These are phyloP conservation scores for Alnus rubra DNA, from an alignment of 306 rosid genomes.

Conservation along the genomic window DNA sequence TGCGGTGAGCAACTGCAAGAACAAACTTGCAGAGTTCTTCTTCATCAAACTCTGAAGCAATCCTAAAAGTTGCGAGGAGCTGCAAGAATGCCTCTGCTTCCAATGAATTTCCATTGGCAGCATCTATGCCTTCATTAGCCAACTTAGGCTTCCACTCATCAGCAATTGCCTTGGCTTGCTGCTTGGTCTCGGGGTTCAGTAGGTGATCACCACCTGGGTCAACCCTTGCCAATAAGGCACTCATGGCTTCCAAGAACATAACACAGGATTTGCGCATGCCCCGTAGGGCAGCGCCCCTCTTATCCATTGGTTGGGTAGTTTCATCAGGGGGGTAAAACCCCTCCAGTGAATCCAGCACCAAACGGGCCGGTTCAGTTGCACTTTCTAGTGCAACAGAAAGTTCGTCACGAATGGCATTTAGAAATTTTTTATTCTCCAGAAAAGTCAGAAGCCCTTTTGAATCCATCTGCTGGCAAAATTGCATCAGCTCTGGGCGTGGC, in stretches of 20 bases:
- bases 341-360: constrained; percentile 85
- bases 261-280: constrained; percentile 71
- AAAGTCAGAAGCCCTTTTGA: constrained; percentile 67
- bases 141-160: constrained; percentile 85
- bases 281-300: constrained; percentile 65
- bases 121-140: constrained; percentile 64
- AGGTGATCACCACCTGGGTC: constrained; percentile 70
- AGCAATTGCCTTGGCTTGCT: constrained; percentile 88
- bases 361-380: constrained; percentile 58
- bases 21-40: constrained; percentile 90
- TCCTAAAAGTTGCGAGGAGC: constrained; percentile 73
- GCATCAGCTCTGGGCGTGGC: constrained; percentile 63
- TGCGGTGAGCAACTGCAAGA: constrained; percentile 73
- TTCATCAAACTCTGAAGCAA: constrained; percentile 85
- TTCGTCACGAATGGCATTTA: constrained; percentile 51
- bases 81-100: constrained; percentile 91
- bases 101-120: constrained; percentile 88
- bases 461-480: constrained; percentile 72
- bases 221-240: constrained; percentile 68
- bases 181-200: constrained; percentile 83
- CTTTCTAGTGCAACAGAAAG: constrained; percentile 69
- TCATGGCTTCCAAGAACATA: constrained; percentile 65
- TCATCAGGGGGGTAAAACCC: constrained; percentile 76
- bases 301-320: constrained; percentile 52
- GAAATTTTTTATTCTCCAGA: constrained; percentile 49